Conservation (phyloP, 129 eudicot genomes). For the Flaveria linearis region DNA sequence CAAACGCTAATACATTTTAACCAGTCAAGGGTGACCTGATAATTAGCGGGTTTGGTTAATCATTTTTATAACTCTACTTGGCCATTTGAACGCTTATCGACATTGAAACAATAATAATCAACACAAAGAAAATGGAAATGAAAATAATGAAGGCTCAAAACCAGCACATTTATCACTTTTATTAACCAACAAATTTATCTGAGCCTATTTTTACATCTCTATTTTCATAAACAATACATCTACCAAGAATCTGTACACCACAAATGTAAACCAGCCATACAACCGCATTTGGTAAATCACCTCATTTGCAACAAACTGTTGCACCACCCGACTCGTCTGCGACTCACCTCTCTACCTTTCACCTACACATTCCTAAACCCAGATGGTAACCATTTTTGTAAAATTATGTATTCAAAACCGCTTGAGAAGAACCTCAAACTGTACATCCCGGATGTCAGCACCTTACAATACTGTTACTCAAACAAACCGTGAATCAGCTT, state of each 20-base stretch:
- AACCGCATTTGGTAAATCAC: constrained; percentile 1
- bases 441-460: constrained; percentile 35
- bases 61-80: no score
- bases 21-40: no score
- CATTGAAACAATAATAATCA: no score
- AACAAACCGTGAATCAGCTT: not conserved
- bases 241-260: constrained; percentile 37
- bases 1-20: no score
- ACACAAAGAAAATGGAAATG: not conserved
- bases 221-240: constrained; percentile 19
- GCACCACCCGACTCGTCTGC: constrained; percentile 13
- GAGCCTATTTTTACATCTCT: constrained; percentile 36
- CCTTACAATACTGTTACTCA: constrained; percentile 17
- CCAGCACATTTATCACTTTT: constrained; percentile 16
- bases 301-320: constrained; percentile 20
- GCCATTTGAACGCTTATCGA: no score
- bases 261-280: not conserved
- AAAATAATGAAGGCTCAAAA: not conserved
- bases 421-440: constrained; percentile 30
- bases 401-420: constrained; percentile 1
- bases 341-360: constrained; percentile 23
- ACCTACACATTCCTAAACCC: constrained; percentile 28
- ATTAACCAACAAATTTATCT: constrained; percentile 32
- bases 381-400: not conserved
- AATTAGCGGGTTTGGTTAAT: no score